phyloP scores from a whole-genome alignment of 345 rosid species.

The Arabis hirsuta region DNA sequence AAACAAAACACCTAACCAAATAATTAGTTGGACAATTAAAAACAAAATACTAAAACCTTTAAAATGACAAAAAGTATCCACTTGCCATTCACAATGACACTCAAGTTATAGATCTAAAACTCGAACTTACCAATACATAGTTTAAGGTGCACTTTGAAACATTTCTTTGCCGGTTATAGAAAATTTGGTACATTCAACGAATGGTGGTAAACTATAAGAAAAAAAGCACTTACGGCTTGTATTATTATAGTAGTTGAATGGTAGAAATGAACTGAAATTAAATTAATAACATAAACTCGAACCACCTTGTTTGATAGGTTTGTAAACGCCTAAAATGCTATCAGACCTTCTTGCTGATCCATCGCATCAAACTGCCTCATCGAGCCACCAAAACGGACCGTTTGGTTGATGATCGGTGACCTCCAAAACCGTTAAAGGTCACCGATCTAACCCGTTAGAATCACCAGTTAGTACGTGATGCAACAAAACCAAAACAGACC shows the following conservation, averaged over 20 bases:
- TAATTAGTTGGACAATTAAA: not conserved
- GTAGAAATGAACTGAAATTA: not conserved
- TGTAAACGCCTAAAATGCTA: not conserved
- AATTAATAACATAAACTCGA: not conserved
- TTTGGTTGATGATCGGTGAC: not conserved
- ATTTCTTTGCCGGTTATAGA: not conserved
- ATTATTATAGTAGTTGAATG: no score
- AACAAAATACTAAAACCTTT: no score
- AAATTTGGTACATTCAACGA: not conserved
- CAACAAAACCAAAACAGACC: slow-evolving; percentile 5
- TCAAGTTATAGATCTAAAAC: not conserved
- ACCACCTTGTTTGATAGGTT: not conserved
- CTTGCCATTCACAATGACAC: not conserved
- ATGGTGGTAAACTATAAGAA: not conserved
- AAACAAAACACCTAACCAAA: not conserved
- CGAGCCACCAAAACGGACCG: slow-evolving; percentile 2
- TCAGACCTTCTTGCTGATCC: not conserved
- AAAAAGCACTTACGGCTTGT: not conserved
- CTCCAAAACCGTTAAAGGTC: not conserved
- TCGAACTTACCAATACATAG: not conserved
- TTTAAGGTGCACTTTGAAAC: not conserved
- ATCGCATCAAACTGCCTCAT: not conserved
- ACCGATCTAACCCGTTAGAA: not conserved
- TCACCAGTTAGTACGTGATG: not conserved
- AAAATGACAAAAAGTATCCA: not conserved